These are phyloP conservation scores for Penicillium sp. DNA, from an alignment of 2,329 filamentous ascomycete species.

Conservation along the genomic window DNA sequence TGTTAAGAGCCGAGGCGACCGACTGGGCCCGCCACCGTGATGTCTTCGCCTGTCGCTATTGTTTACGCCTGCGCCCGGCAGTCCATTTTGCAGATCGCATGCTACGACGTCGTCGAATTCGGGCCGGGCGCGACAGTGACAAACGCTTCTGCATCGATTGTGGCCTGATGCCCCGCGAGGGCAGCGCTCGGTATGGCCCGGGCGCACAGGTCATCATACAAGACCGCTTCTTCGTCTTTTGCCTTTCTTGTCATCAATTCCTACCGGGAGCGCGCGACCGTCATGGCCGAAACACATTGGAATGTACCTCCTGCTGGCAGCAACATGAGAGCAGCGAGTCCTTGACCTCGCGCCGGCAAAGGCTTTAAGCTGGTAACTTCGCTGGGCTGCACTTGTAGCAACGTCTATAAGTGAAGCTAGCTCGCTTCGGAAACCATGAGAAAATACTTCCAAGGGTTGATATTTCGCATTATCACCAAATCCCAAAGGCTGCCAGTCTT, in stretches of 20 bases:
- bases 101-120: slow-evolving; percentile 25
- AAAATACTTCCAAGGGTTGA: too few species aligned
- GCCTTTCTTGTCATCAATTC: slow-evolving; percentile 28
- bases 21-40: slow-evolving; percentile 23
- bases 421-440: too few species aligned
- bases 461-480: too few species aligned
- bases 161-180: slow-evolving; percentile 27
- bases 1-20: slow-evolving; percentile 29
- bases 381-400: too few species aligned
- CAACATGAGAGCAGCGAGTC: neutral
- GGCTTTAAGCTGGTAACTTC: too few species aligned
- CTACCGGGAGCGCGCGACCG: slow-evolving; percentile 14
- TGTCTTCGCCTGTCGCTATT: slow-evolving; percentile 34
- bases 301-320: slow-evolving; percentile 20
- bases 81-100: slow-evolving; percentile 32
- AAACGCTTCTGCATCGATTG: slow-evolving; percentile 36
- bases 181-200: slow-evolving; percentile 30
- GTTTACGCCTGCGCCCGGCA: slow-evolving; percentile 29
- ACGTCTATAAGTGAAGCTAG: too few species aligned
- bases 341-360: too few species aligned
- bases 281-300: slow-evolving; percentile 10
- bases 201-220: slow-evolving; percentile 27
- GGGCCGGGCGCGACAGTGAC: slow-evolving; percentile 20
- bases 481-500: too few species aligned
- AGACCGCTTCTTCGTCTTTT: slow-evolving; percentile 27